A percentile compares a stretch with the other conserved stretches of the same genome.
These are phyloP conservation scores for Aaosphaeria pasadenensis DNA, from an alignment of 2,329 filamentous ascomycete species.

Conservation along the genomic window DNA sequence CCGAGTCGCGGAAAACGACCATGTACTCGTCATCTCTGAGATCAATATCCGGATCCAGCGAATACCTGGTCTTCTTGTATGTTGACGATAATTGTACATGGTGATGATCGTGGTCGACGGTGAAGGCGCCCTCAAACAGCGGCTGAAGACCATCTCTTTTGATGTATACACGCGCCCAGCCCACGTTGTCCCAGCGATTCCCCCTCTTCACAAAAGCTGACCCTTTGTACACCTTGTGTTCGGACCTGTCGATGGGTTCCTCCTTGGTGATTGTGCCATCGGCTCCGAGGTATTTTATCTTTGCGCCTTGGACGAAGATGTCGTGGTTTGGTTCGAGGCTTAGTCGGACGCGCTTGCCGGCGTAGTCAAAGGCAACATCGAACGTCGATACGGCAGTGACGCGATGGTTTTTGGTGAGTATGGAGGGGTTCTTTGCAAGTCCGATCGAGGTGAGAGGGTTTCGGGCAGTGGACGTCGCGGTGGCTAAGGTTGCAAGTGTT, in stretches of 20 bases:
- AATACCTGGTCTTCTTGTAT: slow-evolving; percentile 68
- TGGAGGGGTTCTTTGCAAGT: slow-evolving; percentile 68
- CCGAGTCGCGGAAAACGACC: slow-evolving; percentile 90
- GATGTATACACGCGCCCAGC: slow-evolving; percentile 82
- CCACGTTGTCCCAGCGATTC: slow-evolving; percentile 76
- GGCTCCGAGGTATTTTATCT: slow-evolving; percentile 66
- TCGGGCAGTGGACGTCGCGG: slow-evolving; percentile 45
- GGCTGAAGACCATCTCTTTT: slow-evolving; percentile 72
- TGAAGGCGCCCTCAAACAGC: slow-evolving; percentile 87
- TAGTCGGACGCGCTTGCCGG: slow-evolving; percentile 68
- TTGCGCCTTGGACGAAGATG: slow-evolving; percentile 73
- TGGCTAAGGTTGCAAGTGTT: slow-evolving; percentile 20
- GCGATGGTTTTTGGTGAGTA: slow-evolving; percentile 75
- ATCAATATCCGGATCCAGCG: slow-evolving; percentile 66
- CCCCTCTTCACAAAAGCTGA: slow-evolving; percentile 72
- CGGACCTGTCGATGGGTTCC: slow-evolving; percentile 68
- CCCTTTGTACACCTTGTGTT: slow-evolving; percentile 83
- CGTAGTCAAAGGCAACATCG: slow-evolving; percentile 75
- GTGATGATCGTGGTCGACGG: slow-evolving; percentile 76
- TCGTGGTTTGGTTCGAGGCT: slow-evolving; percentile 88
- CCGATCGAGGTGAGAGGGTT: slow-evolving; percentile 75
- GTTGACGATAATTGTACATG: slow-evolving; percentile 75
- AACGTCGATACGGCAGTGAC: slow-evolving; percentile 80
- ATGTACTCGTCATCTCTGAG: slow-evolving; percentile 67
- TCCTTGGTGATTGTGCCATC: slow-evolving; percentile 66